phyloP scores from a whole-genome alignment of 2,329 filamentous ascomycete genomes.

The Septoria linicola region DNA sequence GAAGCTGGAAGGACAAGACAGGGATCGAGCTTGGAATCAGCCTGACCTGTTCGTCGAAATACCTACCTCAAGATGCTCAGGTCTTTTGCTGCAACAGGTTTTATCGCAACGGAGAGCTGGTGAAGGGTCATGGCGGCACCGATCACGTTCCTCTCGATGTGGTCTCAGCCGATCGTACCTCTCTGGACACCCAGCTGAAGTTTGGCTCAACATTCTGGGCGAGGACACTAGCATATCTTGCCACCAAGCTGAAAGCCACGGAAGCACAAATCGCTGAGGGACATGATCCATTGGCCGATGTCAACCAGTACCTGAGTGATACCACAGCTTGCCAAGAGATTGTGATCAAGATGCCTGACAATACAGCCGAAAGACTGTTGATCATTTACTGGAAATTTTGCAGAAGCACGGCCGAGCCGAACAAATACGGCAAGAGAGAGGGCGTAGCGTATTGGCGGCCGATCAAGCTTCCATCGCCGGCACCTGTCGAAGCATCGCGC shows the following conservation, averaged over 20 bases:
- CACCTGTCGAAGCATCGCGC: background rate
- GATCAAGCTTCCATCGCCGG: slow-evolving; percentile 25
- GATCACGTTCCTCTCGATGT: slow-evolving; percentile 21
- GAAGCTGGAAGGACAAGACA: slow-evolving; percentile 38
- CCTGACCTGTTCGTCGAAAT: slow-evolving; percentile 32
- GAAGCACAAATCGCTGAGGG: background rate
- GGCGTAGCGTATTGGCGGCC: slow-evolving; percentile 34
- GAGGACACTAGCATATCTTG: slow-evolving; percentile 37
- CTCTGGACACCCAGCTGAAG: slow-evolving; percentile 33
- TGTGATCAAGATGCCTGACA: slow-evolving; percentile 35
- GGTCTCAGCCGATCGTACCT: slow-evolving; percentile 16
- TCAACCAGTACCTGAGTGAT: slow-evolving; percentile 37
- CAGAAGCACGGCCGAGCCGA: slow-evolving; percentile 24
- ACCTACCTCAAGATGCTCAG: slow-evolving; percentile 24
- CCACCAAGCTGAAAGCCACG: slow-evolving; percentile 17
- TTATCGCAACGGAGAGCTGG: slow-evolving; percentile 27
- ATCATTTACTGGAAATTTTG: slow-evolving; percentile 35
- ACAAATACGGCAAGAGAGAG: no score
- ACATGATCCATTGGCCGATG: slow-evolving; percentile 26
- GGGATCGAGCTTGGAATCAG: slow-evolving; percentile 37
- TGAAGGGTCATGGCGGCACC: slow-evolving; percentile 27
- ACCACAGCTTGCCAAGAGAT: slow-evolving; percentile 47
- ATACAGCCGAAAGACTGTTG: slow-evolving; percentile 32
- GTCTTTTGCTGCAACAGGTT: slow-evolving; percentile 31
- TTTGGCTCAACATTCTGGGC: slow-evolving; percentile 50